Conservation (phyloP, 2,329 filamentous ascomycete species). For the Penicillium sp. region DNA sequence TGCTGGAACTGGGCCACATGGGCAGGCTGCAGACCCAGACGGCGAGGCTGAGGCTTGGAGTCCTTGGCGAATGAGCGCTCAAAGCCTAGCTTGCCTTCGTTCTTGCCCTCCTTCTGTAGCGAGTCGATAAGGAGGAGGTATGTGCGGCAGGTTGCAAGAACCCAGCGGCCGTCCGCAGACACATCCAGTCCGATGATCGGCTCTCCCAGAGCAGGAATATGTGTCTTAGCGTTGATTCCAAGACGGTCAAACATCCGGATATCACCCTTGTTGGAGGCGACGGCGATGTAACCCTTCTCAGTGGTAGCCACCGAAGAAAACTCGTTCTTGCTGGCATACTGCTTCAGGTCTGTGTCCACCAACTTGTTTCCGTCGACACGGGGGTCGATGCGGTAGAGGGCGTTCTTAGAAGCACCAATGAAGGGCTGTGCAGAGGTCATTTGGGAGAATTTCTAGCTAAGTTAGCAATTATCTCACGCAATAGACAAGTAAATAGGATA, state of each 20-base stretch:
- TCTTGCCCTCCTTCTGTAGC: conserved; percentile 84
- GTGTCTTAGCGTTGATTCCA: conserved; percentile 94
- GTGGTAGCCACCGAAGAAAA: conserved; percentile 92
- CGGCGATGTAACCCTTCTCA: conserved; percentile 90
- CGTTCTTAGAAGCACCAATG: conserved; percentile 83
- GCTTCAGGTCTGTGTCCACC: conserved; percentile 85
- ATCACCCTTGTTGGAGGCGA: conserved; percentile 95
- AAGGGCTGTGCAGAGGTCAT: conserved; percentile 95
- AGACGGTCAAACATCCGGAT: conserved; percentile 92
- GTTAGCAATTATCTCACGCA: no score
- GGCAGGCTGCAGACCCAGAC: conserved; percentile 75
- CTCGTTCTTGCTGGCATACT: conserved; percentile 93
- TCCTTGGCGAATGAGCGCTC: conserved; percentile 88
- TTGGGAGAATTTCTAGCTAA: conserved; percentile 82
- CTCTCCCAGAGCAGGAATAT: conserved; percentile 89
- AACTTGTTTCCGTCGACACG: conserved; percentile 84
- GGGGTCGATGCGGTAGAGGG: conserved; percentile 86
- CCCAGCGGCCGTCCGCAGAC: conserved; percentile 89
- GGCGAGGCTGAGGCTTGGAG: conserved; percentile 82
- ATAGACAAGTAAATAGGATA: no score
- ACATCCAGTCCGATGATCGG: conserved; percentile 91
- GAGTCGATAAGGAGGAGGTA: conserved; percentile 91
- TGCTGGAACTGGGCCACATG: conserved; percentile 97
- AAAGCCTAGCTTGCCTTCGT: conserved; percentile 95
- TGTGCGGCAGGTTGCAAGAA: conserved; percentile 88